Percentiles rank a stretch among this genome's conserved stretches.
phyloP scores from a whole-genome alignment of 306 rosid genomes.

The Prunus mume region DNA sequence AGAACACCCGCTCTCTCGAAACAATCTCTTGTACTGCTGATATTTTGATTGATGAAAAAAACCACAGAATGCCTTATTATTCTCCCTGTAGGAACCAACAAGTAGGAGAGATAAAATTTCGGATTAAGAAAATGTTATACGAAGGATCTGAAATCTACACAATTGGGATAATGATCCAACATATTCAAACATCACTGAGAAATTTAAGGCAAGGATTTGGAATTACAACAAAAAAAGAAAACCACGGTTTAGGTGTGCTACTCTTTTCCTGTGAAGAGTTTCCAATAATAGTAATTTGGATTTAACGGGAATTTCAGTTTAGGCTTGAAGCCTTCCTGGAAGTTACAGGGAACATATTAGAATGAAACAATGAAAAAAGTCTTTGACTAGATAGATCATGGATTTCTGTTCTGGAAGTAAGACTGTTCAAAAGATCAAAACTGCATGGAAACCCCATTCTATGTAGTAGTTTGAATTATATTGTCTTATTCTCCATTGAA shows the following conservation, averaged over 20 bases:
- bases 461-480: not conserved
- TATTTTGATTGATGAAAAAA: conserved; percentile 50
- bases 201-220: not conserved
- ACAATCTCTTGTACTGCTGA: conserved; percentile 36
- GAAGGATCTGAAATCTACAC: not conserved
- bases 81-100: conserved; percentile 66
- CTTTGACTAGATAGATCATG: not conserved
- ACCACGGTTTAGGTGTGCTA: not conserved
- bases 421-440: not conserved
- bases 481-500: not conserved
- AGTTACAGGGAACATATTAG: not conserved
- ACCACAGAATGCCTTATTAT: conserved; percentile 89
- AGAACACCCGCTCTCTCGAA: conserved; percentile 34
- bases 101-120: conserved; percentile 18
- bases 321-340: not conserved
- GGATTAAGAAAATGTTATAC: not conserved
- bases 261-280: not conserved
- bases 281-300: not conserved
- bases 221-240: not conserved
- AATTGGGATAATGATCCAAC: not conserved
- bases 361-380: not conserved
- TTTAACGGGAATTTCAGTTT: too few relatives aligned
- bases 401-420: not conserved
- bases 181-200: not conserved
- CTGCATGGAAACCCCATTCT: not conserved